Percentiles rank a stretch among this genome's conserved stretches.
These are phyloP conservation scores for Pythium apleroticum DNA, from an alignment of 352 stramenopile genomes.

Conservation along the genomic window DNA sequence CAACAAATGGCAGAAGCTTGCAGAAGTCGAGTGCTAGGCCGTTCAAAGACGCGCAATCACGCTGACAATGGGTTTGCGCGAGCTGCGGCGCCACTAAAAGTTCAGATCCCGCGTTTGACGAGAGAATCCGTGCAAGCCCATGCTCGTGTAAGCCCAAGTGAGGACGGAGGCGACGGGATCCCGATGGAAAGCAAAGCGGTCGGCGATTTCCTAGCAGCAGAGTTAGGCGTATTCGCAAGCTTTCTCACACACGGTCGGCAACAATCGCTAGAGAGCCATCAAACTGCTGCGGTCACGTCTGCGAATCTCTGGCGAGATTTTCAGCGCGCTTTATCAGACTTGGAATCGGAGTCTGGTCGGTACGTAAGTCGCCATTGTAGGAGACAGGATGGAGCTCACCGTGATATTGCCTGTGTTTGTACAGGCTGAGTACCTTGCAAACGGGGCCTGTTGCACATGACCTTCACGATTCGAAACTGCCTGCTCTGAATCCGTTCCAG, in stretches of 20 bases:
- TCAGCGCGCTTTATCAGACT: conserved; percentile 24
- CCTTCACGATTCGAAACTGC: no score
- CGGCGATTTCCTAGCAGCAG: conserved; percentile 13
- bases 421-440: not conserved
- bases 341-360: conserved; percentile 13
- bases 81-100: conserved; percentile 1
- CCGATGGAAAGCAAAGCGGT: conserved; percentile 12
- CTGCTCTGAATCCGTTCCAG: conserved; percentile 22
- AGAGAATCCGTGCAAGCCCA: not conserved
- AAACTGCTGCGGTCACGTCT: not conserved
- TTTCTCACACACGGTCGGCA: conserved; percentile 2
- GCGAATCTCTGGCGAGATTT: conserved; percentile 25
- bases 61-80: conserved; percentile 18
- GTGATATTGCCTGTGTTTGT: not conserved
- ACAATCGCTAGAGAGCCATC: not conserved
- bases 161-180: not conserved
- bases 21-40: conserved; percentile 16
- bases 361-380: conserved; percentile 3
- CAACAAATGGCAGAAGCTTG: conserved; percentile 25
- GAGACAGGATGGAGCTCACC: not conserved
- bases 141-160: conserved; percentile 10
- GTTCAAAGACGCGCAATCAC: conserved; percentile 16
- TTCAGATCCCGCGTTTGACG: conserved; percentile 9
- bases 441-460: no score
- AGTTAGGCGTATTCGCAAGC: conserved; percentile 15